These are phyloP conservation scores for Microstegium vimineum DNA, from an alignment of 176 grass and related monocot species.

Conservation along the genomic window DNA sequence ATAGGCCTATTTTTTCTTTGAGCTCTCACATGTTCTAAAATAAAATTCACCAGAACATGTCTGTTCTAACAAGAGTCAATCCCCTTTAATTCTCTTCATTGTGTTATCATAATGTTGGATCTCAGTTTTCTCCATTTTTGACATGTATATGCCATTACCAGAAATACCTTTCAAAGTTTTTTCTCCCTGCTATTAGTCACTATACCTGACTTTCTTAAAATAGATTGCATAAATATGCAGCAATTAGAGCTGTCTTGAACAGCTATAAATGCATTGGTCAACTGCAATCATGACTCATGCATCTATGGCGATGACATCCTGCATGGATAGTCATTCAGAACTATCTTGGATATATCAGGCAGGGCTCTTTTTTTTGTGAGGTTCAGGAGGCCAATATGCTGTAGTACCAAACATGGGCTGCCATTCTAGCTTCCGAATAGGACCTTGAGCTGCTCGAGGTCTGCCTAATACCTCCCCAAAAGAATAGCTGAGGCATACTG, in stretches of 20 bases:
- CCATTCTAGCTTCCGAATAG: slow-evolving; percentile 42
- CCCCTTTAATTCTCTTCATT: slow-evolving; percentile 24
- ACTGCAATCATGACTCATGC: slow-evolving; percentile 37
- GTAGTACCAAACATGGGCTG: slow-evolving; percentile 38
- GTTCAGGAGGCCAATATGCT: slow-evolving; percentile 29
- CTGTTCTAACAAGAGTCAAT: neutral
- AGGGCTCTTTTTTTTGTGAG: slow-evolving; percentile 43
- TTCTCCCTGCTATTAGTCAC: neutral
- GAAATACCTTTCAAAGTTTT: slow-evolving; percentile 5
- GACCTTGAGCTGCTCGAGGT: slow-evolving; percentile 45
- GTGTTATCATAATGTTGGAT: slow-evolving; percentile 39
- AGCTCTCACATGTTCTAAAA: neutral
- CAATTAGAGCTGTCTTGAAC: slow-evolving; percentile 31
- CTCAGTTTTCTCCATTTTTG: slow-evolving; percentile 27
- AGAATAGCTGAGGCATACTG: slow-evolving; percentile 38
- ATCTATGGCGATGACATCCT: slow-evolving; percentile 38
- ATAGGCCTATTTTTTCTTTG: neutral
- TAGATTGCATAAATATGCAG: slow-evolving; percentile 42
- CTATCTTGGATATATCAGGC: slow-evolving; percentile 43
- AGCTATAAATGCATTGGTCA: slow-evolving; percentile 32
- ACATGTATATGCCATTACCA: slow-evolving; percentile 30
- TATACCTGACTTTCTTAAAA: neutral
- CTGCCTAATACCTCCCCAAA: slow-evolving; percentile 38
- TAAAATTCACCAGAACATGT: neutral
- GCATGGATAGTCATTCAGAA: slow-evolving; percentile 41